Conservation (phyloP, 2,329 filamentous ascomycete genomes). For the Trichoderma brevicompactum region DNA sequence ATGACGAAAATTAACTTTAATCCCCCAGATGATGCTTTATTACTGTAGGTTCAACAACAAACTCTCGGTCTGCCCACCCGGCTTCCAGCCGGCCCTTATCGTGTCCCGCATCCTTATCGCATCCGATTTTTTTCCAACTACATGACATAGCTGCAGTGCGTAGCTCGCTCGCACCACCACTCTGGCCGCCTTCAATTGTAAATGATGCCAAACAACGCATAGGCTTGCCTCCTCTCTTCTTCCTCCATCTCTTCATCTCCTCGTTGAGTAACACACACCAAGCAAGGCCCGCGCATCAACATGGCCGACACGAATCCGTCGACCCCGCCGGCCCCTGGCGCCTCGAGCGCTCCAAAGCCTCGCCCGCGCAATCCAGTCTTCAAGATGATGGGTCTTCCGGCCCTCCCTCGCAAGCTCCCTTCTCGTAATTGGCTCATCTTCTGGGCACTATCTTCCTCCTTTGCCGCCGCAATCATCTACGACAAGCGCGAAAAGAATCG, state of each 20-base stretch:
- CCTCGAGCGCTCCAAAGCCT: conserved; percentile 16
- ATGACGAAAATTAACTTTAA: no score
- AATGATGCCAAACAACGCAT: background rate
- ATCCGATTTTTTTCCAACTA: conserved; percentile 33
- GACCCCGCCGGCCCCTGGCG: conserved; percentile 16
- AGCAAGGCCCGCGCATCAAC: conserved; percentile 8
- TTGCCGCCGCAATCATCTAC: conserved; percentile 83
- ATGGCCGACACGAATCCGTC: conserved; percentile 31
- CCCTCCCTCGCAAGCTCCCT: conserved; percentile 80
- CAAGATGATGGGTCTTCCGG: conserved; percentile 82
- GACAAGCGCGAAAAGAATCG: conserved; percentile 89
- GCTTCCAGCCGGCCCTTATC: conserved; percentile 30
- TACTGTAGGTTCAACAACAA: background rate
- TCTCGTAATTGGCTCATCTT: conserved; percentile 99
- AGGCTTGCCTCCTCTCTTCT: background rate
- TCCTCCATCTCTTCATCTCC: background rate
- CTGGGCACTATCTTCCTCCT: conserved; percentile 74
- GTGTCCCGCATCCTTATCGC: conserved; percentile 35
- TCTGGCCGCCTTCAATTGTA: background rate
- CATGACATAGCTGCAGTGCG: conserved; percentile 4
- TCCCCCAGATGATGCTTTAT: no score
- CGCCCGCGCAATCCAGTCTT: conserved; percentile 68
- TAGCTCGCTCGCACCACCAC: conserved; percentile 3
- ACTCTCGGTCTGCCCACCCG: background rate
- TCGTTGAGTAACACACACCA: background rate